Conservation (phyloP, 495 filamentous ascomycete genomes). For the Xylaria sp. region DNA sequence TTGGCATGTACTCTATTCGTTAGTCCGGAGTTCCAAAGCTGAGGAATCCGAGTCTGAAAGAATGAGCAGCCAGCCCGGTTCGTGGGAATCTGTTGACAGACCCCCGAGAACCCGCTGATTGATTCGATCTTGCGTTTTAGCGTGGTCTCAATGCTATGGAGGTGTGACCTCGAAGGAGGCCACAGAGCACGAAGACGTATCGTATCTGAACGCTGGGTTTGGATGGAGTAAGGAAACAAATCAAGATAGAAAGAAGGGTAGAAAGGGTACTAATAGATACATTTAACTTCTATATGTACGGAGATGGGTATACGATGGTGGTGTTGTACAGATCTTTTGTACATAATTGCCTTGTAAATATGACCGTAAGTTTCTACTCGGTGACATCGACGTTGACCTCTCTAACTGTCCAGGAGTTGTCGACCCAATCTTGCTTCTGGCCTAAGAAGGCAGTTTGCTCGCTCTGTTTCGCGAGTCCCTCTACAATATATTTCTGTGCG, state of each 20-base stretch:
- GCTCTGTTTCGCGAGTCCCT: conserved; percentile 61
- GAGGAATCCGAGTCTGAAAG: conserved; percentile 59
- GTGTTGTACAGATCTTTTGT: conserved; percentile 45
- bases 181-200: conserved; percentile 56
- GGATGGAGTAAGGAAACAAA: neutral
- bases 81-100: conserved; percentile 29
- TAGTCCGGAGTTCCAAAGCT: conserved; percentile 61
- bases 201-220: conserved; percentile 55
- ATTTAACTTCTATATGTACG: conserved; percentile 32
- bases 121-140: conserved; percentile 55
- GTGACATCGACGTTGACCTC: conserved; percentile 58
- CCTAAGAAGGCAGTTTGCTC: conserved; percentile 77
- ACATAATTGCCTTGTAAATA: conserved; percentile 29
- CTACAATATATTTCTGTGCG: conserved; percentile 81
- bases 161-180: conserved; percentile 26
- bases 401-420: conserved; percentile 57
- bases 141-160: conserved; percentile 57
- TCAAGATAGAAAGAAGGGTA: neutral
- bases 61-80: conserved; percentile 50
- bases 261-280: conserved; percentile 6
- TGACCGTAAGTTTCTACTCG: conserved; percentile 31
- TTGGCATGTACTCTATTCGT: conserved; percentile 56
- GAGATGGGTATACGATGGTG: conserved; percentile 53
- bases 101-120: conserved; percentile 34
- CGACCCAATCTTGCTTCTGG: conserved; percentile 81